Evolutionary conservation across 495 filamentous ascomycete species (phyloP), one percentile per base, ranked within the genome.

Genomic region (Cetradonia linearis): DNA sequence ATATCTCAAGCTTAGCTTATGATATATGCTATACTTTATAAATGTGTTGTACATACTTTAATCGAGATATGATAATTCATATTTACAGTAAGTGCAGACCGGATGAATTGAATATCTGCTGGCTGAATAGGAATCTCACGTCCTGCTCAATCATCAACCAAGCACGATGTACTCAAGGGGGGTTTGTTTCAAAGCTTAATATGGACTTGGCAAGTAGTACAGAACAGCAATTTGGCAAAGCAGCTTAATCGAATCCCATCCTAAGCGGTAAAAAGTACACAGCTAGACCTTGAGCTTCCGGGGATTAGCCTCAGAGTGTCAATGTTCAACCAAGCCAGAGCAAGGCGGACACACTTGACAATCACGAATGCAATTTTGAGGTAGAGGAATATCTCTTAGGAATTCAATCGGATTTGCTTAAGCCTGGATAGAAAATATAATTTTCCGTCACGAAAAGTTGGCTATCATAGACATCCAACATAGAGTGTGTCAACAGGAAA

Each of bases 41-140:
- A 50, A 58, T 20, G 31, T 14, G 34, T 49, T 58, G 56, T 58
- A 58, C 27, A 58, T 59, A 59, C 10, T 46, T 38, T 50, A 50
- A 58, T 59, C 23, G 23, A 52, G 57, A 54, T 34, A 54, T 54
- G 50, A 54, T 54, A 31, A 33, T 23, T 28, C 2, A 54, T 36
- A 31, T 54, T n/a, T 30, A 36, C 31, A 25, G 50, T n/a, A 36
- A 6, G 16, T 54, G 7, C 50, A 20, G 8, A 34, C 9, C 18
- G 8, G n/a, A 20, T 54, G 18, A 10, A 34, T 33, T 10, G 28
- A 36, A 13, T 10, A 25, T 54, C 33, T 36, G 50, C 31, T 23
- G 13, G 20, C 7, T 54, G 50, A 34, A n/a, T 25, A 5, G 11
- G 33, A 20, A 30, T 3, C 33, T 9, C 7, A 54, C n/a, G n/a